phyloP scores from a whole-genome alignment of 148 eudicot genomes.

The Persicaria tinctoria region DNA sequence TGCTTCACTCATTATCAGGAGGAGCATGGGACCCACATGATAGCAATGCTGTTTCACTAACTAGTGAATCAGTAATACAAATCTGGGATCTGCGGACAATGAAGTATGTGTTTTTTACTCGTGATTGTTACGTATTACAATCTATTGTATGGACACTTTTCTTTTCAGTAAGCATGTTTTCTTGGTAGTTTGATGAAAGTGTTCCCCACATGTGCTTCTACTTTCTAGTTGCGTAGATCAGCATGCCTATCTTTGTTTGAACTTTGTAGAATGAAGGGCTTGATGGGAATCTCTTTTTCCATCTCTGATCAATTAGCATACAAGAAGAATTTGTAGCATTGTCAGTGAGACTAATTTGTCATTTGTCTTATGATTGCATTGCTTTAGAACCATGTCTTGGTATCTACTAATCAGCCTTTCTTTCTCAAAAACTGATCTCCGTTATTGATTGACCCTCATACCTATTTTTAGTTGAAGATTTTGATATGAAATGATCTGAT shows the following conservation, averaged over 20 bases:
- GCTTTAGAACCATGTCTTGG: not conserved
- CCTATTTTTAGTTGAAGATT: not conserved
- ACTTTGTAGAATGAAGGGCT: not conserved
- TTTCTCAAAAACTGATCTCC: not conserved
- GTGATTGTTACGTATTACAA: not conserved
- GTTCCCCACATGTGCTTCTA: not conserved
- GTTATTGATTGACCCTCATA: not conserved
- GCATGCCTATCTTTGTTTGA: not conserved
- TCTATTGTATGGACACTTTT: not conserved
- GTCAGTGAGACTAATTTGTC: not conserved
- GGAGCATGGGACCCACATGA: slow-evolving; percentile 99
- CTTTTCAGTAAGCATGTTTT: not conserved
- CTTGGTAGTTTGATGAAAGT: not conserved
- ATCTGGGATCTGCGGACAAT: slow-evolving; percentile 89
- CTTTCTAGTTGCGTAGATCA: not conserved
- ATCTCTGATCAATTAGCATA: not conserved
- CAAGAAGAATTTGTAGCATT: not conserved
- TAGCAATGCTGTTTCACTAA: slow-evolving; percentile 59
- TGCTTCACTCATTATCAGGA: slow-evolving; percentile 80
- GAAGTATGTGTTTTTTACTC: slow-evolving; percentile 51
- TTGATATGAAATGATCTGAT: too few species aligned
- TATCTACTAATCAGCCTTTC: not conserved
- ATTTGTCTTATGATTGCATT: not conserved
- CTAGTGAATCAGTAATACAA: slow-evolving; percentile 81
- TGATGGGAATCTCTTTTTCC: not conserved